Conservation (phyloP, 2,329 filamentous ascomycete species). For the Trichoderma koningiopsis region DNA sequence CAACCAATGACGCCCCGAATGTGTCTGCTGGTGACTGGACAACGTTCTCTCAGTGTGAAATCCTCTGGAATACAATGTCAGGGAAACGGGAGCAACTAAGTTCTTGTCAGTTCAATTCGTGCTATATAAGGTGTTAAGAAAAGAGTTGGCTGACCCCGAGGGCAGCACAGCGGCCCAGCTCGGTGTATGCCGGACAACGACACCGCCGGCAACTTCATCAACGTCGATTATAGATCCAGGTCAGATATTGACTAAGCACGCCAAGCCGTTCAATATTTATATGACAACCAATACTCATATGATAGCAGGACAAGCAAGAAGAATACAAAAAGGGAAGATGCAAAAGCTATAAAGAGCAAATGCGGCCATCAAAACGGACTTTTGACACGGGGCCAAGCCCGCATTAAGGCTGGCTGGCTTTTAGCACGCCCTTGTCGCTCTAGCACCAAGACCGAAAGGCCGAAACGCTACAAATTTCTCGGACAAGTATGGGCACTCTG, state of each 20-base stretch:
- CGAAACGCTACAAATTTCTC: neutral
- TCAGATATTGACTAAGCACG: neutral
- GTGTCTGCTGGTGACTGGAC: neutral
- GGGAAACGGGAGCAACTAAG: neutral
- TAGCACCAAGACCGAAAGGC: conserved; percentile 13
- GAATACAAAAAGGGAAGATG: neutral
- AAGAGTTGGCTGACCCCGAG: neutral
- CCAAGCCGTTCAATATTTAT: neutral
- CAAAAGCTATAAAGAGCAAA: neutral
- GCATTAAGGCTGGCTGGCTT: neutral
- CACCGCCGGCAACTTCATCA: conserved; percentile 8
- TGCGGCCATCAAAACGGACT: neutral
- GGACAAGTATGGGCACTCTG: neutral
- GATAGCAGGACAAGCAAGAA: neutral
- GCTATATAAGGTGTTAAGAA: neutral
- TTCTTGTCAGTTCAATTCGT: neutral
- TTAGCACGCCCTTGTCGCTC: conserved; percentile 6
- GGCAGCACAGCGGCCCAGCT: neutral
- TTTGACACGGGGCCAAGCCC: neutral
- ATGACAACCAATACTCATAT: no score
- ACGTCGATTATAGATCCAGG: neutral
- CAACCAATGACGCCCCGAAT: neutral
- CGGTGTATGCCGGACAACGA: conserved; percentile 8
- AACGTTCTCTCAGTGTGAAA: neutral
- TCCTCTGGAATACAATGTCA: neutral